Base-by-base conservation (phyloP, 179 eudicot genomes). In the Silene vulgaris region DNA sequence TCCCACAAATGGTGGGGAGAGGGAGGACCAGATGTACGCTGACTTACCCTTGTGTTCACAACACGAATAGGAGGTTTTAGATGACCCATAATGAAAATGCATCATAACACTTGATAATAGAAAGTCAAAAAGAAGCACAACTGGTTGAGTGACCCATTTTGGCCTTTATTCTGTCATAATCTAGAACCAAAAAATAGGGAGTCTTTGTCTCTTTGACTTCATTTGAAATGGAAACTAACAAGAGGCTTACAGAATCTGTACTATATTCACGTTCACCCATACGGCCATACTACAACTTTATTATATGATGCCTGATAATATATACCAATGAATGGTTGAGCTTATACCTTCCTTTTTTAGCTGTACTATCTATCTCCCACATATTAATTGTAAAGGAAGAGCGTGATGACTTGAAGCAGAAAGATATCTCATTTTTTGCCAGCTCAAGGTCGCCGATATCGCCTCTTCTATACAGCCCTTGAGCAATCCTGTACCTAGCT, bases 351-450 rank as follows among this genome's bases (percentile, higher is more conserved):
- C 97, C 99, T 78, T 90, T 96, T 82, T 90, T 96, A 29, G 89
- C 96, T 84, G 82, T 90, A 76, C 97, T 90, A 85, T 96, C 99
- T 82, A 96, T 96, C 88, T 96, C 99, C 99, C 99, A 96, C 99
- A 96, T 96, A 75, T 96, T 96, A 71, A 90, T 82, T 28, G 99
- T 93, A 76, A 93, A 96, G 65, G 93, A 93, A 78, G 99, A 96
- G 76, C 99, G 97, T 45, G 99, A 84, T 32, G 99, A 92, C 92
- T 89, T 96, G 77, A 96, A 96, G 87, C 99, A 96, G 80, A 96
- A 96, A 52, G 99, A 92, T 50, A 96, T 90, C 76, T 96, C 93
- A 76, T 96, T 97, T 79, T 89, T 96, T 74, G 99, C 97, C 79
- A 80, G 93, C 75, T 91, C 96, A 75, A 90, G 72, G 83, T 93